Conservation (phyloP, 306 rosid species). For the Oxytropis ochrocephala region DNA sequence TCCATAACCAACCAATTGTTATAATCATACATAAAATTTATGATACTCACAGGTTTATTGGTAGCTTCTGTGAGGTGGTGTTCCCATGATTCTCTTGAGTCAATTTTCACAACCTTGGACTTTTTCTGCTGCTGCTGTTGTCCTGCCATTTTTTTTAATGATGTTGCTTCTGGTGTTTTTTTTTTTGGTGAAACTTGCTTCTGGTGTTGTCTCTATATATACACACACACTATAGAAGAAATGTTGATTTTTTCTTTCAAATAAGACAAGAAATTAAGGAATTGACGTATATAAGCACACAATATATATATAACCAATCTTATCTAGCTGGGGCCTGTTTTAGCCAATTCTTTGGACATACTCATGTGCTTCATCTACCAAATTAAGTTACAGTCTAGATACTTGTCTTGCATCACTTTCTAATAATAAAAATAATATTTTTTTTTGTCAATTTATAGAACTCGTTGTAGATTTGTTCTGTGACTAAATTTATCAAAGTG, state of each 20-base stretch:
- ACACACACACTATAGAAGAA: not conserved
- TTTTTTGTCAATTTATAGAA: not conserved
- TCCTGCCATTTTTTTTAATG: conserved; percentile 27
- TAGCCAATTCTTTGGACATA: not conserved
- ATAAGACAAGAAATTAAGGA: not conserved
- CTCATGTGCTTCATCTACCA: not conserved
- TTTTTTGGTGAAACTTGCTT: no score
- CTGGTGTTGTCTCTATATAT: not conserved
- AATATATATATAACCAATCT: not conserved
- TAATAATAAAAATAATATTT: not conserved
- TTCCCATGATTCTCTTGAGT: conserved; percentile 34
- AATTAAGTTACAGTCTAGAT: not conserved
- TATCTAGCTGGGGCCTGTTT: conserved; percentile 8
- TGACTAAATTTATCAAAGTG: not conserved
- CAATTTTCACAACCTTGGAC: conserved; percentile 39
- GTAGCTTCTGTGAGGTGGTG: conserved; percentile 22
- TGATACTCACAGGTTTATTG: conserved; percentile 31
- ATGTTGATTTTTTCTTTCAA: not conserved
- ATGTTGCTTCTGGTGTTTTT: not conserved
- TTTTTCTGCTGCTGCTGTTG: conserved; percentile 14
- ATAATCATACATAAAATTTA: not conserved
- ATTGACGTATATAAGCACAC: not conserved
- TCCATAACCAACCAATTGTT: conserved; percentile 11
- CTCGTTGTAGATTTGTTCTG: not conserved
- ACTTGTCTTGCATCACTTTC: not conserved